Conservation (phyloP, 768 basidiomycete species). For the Boletellus ananiceps region DNA sequence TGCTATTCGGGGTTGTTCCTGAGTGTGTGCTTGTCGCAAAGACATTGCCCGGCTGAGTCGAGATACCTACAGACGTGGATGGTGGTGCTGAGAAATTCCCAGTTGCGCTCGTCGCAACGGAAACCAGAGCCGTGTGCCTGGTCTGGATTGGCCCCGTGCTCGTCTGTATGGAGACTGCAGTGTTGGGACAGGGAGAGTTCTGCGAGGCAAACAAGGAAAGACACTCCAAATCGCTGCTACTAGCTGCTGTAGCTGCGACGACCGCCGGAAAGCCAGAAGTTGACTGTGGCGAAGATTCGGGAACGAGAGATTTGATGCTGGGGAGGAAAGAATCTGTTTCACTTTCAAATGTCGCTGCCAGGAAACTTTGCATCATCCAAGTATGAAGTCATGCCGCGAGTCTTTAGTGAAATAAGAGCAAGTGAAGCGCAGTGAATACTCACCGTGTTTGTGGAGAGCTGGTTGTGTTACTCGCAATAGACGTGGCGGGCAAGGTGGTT, state of each 20-base stretch:
- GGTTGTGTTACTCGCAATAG: neutral
- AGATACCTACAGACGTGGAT: constrained; percentile 44
- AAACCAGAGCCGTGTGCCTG: constrained; percentile 33
- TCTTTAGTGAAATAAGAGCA: neutral
- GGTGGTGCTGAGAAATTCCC: constrained; percentile 39
- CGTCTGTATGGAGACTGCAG: constrained; percentile 25
- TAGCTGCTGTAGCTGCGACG: neutral
- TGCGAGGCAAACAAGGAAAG: neutral
- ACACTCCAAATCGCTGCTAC: neutral
- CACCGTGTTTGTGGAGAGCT: neutral
- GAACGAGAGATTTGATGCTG: neutral
- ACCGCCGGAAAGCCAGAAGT: neutral
- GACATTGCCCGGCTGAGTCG: constrained; percentile 33
- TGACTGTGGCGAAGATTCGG: constrained; percentile 2
- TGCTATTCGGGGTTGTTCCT: constrained; percentile 15
- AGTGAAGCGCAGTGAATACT: neutral
- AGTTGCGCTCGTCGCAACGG: constrained; percentile 36
- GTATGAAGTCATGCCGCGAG: neutral
- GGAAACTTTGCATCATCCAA: neutral
- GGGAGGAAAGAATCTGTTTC: neutral
- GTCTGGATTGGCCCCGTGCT: constrained; percentile 36
- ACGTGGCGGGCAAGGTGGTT: neutral
- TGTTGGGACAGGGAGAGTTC: neutral
- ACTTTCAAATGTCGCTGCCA: neutral
- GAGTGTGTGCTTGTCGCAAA: constrained; percentile 46